A percentile compares a stretch with the other conserved stretches of the same genome.
phyloP scores from a whole-genome alignment of 768 basidiomycete genomes.

The Heimioporus sp. region DNA sequence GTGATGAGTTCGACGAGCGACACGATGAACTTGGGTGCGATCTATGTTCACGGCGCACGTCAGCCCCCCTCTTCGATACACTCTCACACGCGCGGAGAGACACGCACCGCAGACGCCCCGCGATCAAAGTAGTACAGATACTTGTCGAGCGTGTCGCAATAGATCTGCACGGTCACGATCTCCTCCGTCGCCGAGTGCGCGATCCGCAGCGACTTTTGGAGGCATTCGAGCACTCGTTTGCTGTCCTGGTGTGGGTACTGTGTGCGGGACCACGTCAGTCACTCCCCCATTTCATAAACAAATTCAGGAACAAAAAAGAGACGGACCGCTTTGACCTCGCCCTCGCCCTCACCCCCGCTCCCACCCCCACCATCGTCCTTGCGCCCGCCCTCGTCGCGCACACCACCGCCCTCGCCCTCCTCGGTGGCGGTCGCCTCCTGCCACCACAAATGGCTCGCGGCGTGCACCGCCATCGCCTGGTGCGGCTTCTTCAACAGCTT shows the following conservation, averaged over 20 bases:
- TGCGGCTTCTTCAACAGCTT: slow-evolving; percentile 98
- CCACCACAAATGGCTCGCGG: slow-evolving; percentile 99
- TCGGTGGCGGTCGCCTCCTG: slow-evolving; percentile 61
- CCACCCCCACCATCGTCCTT: slow-evolving; percentile 21
- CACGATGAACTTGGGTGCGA: slow-evolving; percentile 95
- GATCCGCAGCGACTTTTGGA: slow-evolving; percentile 94
- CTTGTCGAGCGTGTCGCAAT: slow-evolving; percentile 93
- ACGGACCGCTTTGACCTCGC: slow-evolving; percentile 53
- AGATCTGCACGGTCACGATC: slow-evolving; percentile 93
- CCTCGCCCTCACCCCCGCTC: slow-evolving; percentile 31
- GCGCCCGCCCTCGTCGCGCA: slow-evolving; percentile 35
- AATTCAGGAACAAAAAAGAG: background rate
- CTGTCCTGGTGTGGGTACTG: slow-evolving; percentile 90
- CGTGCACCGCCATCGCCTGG: slow-evolving; percentile 90
- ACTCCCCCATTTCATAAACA: rapidly evolving
- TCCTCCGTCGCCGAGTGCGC: slow-evolving; percentile 97
- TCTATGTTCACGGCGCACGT: slow-evolving; percentile 38
- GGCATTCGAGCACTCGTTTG: slow-evolving; percentile 94
- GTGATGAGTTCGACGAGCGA: slow-evolving; percentile 95
- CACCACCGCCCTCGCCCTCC: slow-evolving; percentile 42
- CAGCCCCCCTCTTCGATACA: too few species aligned
- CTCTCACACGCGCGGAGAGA: background rate
- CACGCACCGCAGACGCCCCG: slow-evolving; percentile 82
- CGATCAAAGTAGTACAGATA: slow-evolving; percentile 97
- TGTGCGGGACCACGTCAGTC: too few species aligned